Evolutionary conservation across 106 monocot species (phyloP), one percentile per base, ranked within the genome.

Genomic region (Gastrodia elata): DNA sequence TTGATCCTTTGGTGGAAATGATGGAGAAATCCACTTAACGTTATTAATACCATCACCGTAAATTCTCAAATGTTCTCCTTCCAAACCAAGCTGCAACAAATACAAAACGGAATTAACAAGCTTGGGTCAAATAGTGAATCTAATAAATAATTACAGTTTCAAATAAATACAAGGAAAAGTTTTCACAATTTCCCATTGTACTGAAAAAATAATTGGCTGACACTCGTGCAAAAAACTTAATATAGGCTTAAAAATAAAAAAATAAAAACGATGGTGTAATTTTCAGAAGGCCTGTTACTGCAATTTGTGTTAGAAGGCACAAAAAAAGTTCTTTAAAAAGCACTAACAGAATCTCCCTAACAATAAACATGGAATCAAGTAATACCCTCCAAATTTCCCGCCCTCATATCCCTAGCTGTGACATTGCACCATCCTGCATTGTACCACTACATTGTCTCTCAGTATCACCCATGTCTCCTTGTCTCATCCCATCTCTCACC

Each of bases 41-140:
- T 83, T 80, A 26, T 82, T 73, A 33, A 55, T 20, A 42, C 79
- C 40, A 72, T 86, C 73, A 44, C 68, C 76, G 71, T 83, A 88
- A 71, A 97, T 80, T 39, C 64, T 57, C 14, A 73, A 59, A 84
- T 82, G 73, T 64, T 97, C 96, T 6, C 96, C 96, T 73, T 92
- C 79, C 43, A 97, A 73, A 35, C 96, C 96, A 83, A 97, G 84
- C 96, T 97, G 59, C 57, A 38, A 68, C 5, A 41, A 39, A 69
- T 14, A 40, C 38, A 38, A 38, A 61, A 67, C 37, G 8, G 27
- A 7, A 36, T 67, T 38, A 35, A 20, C 38, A 14, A 39, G 5
- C 25, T 22, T 25, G 40, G 69, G 0, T 39, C 38, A 39, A 34
- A 25, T 25, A 69, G 10, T 39, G 39, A 13, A 40, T n/a, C 15